phyloP scores from a whole-genome alignment of 2,329 filamentous ascomycete species.

The Ceratocystis destructans region DNA sequence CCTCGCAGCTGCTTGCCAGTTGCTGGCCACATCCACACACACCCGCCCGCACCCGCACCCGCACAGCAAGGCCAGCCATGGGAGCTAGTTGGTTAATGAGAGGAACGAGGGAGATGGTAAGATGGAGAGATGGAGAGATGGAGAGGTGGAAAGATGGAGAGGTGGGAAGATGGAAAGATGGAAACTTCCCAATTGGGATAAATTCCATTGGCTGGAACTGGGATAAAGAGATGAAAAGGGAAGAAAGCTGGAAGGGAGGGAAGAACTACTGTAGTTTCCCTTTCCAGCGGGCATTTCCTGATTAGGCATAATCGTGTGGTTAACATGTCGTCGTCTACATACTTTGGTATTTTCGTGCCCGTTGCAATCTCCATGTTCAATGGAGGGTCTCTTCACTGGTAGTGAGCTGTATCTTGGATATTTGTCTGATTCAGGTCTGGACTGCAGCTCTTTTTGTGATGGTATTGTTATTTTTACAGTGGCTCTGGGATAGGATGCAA shows the following conservation, averaged over 20 bases:
- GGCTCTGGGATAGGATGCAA: too few species aligned
- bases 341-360: not conserved
- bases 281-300: not conserved
- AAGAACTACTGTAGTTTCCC: not conserved
- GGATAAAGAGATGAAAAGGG: not conserved
- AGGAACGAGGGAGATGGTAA: too few species aligned
- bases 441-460: too few species aligned
- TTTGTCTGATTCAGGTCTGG: too few species aligned
- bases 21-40: not conserved
- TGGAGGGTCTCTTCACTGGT: not conserved
- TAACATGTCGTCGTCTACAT: not conserved
- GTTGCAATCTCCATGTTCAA: too few species aligned
- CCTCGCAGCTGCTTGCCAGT: too few species aligned
- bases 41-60: not conserved
- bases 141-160: not conserved
- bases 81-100: too few species aligned
- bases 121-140: not conserved
- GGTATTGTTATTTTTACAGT: too few species aligned
- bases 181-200: slow-evolving; percentile 1
- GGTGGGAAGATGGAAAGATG: not conserved
- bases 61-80: not conserved
- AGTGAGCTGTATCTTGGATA: too few species aligned
- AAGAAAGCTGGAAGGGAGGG: not conserved
- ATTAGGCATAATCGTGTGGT: not conserved
- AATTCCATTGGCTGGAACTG: not conserved